Evolutionary conservation across 2,329 filamentous ascomycete species (phyloP), one percentile per base, ranked within the genome.

Genomic region (Epichloe typhina): DNA sequence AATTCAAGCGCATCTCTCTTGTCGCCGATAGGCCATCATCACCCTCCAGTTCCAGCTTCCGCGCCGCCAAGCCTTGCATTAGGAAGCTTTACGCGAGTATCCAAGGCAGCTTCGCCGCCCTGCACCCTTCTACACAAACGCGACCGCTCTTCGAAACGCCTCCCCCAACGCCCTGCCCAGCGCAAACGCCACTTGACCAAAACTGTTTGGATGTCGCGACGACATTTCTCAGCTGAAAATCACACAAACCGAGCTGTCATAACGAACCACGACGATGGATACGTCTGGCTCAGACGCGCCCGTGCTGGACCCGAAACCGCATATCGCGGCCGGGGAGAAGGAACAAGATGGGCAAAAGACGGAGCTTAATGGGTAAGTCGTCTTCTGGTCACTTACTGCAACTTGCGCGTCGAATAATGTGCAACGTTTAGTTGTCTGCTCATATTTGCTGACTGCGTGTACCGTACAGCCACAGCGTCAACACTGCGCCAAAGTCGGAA

Each of bases 191-290:
- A 19, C 13, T 31, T 15, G 8, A 50, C 57, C 56, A 58, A 56
- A 55, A 52, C 56, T 52, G 54, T 59, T 40, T 41, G 40, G 36
- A 46, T 50, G 47, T 19, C 31, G 47, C 47, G 43, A 47, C 42
- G 13, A 50, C 17, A 26, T 19, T 33, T 38, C 9, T 44, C 21
- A 46, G 33, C 33, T 21, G n/a, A 15, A 44, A 38, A 13, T 5
- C 13, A 13, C n/a, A 46, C 33, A 52, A 36, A 15, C n/a, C 19
- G 33, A 50, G 12, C 19, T 33, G 33, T 50, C 21, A 17, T 35
- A n/a, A 12, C 42, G 37, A 66, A 72, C 72, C 68, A 71, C 72
- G 71, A 70, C 70, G 61, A 78, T 79, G 75, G 71, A 74, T 55
- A 74, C 74, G 58, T 70, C 72, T 54, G 65, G 63, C 44, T 63